phyloP scores from a whole-genome alignment of 805 yeast genomes.

The Kodamaea sagamina region DNA sequence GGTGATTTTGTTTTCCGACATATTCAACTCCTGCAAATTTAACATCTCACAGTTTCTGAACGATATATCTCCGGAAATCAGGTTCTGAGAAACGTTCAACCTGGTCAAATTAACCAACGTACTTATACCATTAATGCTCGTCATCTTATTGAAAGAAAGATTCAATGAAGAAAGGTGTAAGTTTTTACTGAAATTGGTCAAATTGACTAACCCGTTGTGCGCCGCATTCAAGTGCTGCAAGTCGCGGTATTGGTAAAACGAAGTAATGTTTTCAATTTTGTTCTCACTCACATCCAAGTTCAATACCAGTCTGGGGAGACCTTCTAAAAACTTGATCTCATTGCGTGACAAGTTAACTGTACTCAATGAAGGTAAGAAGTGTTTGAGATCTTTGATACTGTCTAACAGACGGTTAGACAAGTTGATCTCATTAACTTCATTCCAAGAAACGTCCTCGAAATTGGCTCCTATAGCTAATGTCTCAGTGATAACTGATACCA shows the following conservation, averaged over 20 bases:
- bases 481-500: conserved; percentile 50
- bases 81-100: conserved; percentile 46
- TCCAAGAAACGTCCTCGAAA: conserved; percentile 45
- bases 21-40: conserved; percentile 44
- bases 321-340: conserved; percentile 44
- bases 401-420: conserved; percentile 36
- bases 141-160: conserved; percentile 38
- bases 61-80: conserved; percentile 40
- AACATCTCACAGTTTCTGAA: conserved; percentile 35
- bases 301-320: conserved; percentile 44
- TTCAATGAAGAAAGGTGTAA: conserved; percentile 46
- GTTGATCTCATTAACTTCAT: conserved; percentile 36
- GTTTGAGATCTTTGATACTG: conserved; percentile 45
- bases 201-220: conserved; percentile 35
- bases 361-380: conserved; percentile 46
- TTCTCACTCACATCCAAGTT: conserved; percentile 43
- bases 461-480: conserved; percentile 34
- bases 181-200: conserved; percentile 39
- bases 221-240: conserved; percentile 46
- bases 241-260: conserved; percentile 41
- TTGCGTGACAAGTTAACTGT: conserved; percentile 45
- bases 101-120: conserved; percentile 40
- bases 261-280: conserved; percentile 40
- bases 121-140: conserved; percentile 37
- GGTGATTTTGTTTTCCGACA: conserved; percentile 45